These are phyloP conservation scores for Phytophthora agathidicida DNA, from an alignment of 352 stramenopile species.

Conservation along the genomic window DNA sequence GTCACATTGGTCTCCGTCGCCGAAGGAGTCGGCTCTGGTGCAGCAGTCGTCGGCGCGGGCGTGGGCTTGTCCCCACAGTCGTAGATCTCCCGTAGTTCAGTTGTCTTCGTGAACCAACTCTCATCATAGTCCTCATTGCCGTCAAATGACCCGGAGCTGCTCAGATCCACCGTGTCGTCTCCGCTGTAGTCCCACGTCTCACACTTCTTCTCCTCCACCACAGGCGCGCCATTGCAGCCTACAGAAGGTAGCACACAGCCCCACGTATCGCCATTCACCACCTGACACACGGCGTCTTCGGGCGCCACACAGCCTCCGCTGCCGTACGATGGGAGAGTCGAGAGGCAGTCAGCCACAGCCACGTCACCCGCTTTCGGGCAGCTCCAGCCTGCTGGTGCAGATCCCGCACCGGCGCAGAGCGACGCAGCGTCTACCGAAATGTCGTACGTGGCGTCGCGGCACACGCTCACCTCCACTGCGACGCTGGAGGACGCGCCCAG, in stretches of 20 bases:
- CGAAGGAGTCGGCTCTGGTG: slow-evolving; percentile 19
- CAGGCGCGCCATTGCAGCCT: slow-evolving; percentile 22
- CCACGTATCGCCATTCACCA: slow-evolving; percentile 43
- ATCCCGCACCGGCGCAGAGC: slow-evolving; percentile 40
- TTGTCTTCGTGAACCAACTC: slow-evolving; percentile 42
- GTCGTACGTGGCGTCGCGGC: slow-evolving; percentile 48
- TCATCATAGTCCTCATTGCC: slow-evolving; percentile 32
- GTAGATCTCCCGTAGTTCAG: slow-evolving; percentile 29
- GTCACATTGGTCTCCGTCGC: slow-evolving; percentile 11
- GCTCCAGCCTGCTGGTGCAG: slow-evolving; percentile 26
- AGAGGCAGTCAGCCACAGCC: slow-evolving; percentile 42
- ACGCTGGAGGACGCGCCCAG: not conserved
- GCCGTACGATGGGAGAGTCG: slow-evolving; percentile 37
- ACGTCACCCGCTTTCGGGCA: slow-evolving; percentile 43
- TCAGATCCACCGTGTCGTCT: slow-evolving; percentile 25
- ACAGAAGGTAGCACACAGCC: slow-evolving; percentile 53
- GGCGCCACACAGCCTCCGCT: slow-evolving; percentile 35
- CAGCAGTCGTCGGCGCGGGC: slow-evolving; percentile 27
- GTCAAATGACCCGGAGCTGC: slow-evolving; percentile 21
- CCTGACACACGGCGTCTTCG: slow-evolving; percentile 43
- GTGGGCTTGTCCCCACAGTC: slow-evolving; percentile 32
- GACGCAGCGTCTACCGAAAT: slow-evolving; percentile 23
- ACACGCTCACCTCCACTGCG: slow-evolving; percentile 45
- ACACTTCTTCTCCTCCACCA: slow-evolving; percentile 17
- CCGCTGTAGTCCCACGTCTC: slow-evolving; percentile 42